These are phyloP conservation scores for Aspergillus sclerotioniger DNA, from an alignment of 495 filamentous ascomycete genomes.

Conservation along the genomic window DNA sequence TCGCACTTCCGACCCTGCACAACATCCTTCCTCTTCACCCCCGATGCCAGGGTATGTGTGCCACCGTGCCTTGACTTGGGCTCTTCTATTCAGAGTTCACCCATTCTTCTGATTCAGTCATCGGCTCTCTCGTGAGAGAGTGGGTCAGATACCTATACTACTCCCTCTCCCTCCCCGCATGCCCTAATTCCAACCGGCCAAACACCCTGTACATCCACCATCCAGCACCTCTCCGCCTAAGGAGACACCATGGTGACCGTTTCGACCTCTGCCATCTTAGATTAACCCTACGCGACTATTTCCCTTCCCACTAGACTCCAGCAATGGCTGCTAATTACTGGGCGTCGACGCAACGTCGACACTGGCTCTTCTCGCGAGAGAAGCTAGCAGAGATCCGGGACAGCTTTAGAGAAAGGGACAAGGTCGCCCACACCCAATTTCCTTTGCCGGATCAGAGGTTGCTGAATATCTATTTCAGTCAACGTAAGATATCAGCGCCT, in stretches of 20 bases:
- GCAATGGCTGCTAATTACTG: constrained; percentile 95
- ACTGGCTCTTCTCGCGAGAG: constrained; percentile 87
- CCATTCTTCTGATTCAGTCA: no score
- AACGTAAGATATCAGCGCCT: constrained; percentile 56
- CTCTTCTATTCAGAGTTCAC: no score
- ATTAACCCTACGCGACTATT: neutral
- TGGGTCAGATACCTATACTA: no score
- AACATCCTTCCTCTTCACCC: no score
- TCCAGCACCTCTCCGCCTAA: neutral
- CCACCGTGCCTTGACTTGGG: neutral
- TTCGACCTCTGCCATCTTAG: neutral
- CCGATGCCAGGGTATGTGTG: neutral
- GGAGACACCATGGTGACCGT: neutral
- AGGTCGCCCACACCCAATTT: constrained; percentile 67
- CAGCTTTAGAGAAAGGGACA: constrained; percentile 70
- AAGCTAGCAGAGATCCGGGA: constrained; percentile 71
- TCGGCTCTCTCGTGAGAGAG: no score
- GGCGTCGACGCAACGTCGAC: constrained; percentile 84
- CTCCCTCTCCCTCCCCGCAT: no score
- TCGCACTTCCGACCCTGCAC: no score
- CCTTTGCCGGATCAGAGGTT: constrained; percentile 78
- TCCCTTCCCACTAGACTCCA: neutral
- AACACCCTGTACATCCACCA: neutral
- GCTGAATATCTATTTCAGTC: constrained; percentile 88
- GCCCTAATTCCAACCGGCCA: neutral